Conservation (phyloP, 805 yeast genomes). For the Trichomonascus vanleenenianus region DNA sequence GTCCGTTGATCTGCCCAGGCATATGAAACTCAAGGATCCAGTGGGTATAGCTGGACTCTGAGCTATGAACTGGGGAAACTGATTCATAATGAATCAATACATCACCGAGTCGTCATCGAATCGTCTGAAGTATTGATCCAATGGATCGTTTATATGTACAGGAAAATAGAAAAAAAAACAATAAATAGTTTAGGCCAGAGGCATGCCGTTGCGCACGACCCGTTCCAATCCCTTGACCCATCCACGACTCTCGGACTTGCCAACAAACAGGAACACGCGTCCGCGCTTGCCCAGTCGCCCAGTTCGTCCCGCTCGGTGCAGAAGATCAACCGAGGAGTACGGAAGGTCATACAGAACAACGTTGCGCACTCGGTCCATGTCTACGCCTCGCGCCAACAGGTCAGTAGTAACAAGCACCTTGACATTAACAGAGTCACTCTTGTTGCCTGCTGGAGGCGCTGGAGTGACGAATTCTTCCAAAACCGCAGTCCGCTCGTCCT, state of each 20-base stretch:
- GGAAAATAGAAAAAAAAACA: neutral
- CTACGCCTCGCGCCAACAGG: slow-evolving; percentile 81
- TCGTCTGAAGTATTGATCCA: neutral
- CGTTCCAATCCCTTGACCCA: slow-evolving; percentile 80
- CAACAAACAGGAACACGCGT: slow-evolving; percentile 72
- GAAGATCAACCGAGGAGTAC: slow-evolving; percentile 70
- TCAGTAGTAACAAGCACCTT: slow-evolving; percentile 84
- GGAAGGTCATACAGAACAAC: slow-evolving; percentile 85
- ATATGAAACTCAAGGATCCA: neutral
- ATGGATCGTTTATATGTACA: neutral
- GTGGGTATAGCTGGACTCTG: too few relatives aligned
- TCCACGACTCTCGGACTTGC: slow-evolving; percentile 54
- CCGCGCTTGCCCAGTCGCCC: slow-evolving; percentile 90
- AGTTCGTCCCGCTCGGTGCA: slow-evolving; percentile 91
- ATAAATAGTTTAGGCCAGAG: slow-evolving; percentile 22
- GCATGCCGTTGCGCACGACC: slow-evolving; percentile 46
- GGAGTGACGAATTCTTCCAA: slow-evolving; percentile 59
- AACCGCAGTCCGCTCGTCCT: slow-evolving; percentile 50
- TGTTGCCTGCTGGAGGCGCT: slow-evolving; percentile 29
- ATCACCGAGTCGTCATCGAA: too few relatives aligned
- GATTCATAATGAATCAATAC: too few relatives aligned
- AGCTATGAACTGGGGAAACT: too few relatives aligned
- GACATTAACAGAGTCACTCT: slow-evolving; percentile 28
- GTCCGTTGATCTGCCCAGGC: neutral
- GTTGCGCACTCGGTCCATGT: slow-evolving; percentile 73